Evolutionary conservation across 495 filamentous ascomycete genomes (phyloP).

Genomic region (Penicillium diatomitis): DNA sequence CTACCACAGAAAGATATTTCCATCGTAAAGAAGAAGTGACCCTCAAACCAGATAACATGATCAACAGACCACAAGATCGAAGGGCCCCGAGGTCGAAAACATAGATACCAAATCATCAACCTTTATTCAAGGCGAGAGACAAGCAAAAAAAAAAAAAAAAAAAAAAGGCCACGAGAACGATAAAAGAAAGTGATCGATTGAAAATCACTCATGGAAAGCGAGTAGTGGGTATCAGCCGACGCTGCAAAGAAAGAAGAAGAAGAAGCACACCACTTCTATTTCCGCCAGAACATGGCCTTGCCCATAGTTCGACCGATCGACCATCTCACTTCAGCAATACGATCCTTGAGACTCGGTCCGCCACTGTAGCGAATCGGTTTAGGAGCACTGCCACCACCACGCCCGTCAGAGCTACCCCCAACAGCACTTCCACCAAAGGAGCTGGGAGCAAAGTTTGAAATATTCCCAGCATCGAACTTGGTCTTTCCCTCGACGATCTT

Average conservation of each 20-base stretch:
- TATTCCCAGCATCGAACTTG: constrained; percentile 44
- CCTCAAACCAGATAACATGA: too few species aligned
- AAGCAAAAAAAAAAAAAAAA: constrained; percentile 2
- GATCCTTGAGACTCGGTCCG: constrained; percentile 27
- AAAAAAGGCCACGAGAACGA: background rate
- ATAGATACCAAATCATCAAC: too few species aligned
- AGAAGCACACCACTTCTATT: constrained; percentile 13
- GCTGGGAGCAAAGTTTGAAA: constrained; percentile 22
- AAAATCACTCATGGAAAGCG: too few species aligned
- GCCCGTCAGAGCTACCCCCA: constrained; percentile 18
- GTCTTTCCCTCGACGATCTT: constrained; percentile 78
- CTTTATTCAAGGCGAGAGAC: background rate
- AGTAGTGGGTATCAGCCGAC: background rate
- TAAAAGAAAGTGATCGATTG: too few species aligned
- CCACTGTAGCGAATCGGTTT: constrained; percentile 28
- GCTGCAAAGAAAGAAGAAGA: background rate
- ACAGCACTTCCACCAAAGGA: constrained; percentile 15
- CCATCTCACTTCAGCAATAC: constrained; percentile 30
- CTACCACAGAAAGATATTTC: too few species aligned
- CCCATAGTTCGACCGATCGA: constrained; percentile 22
- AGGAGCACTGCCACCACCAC: constrained; percentile 1
- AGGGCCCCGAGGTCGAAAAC: too few species aligned
- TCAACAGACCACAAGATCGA: too few species aligned
- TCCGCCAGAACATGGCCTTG: constrained; percentile 40
- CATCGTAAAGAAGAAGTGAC: too few species aligned